Conservation (phyloP, 192 early-diverging fungal species). For the Backusella tuberculispora region DNA sequence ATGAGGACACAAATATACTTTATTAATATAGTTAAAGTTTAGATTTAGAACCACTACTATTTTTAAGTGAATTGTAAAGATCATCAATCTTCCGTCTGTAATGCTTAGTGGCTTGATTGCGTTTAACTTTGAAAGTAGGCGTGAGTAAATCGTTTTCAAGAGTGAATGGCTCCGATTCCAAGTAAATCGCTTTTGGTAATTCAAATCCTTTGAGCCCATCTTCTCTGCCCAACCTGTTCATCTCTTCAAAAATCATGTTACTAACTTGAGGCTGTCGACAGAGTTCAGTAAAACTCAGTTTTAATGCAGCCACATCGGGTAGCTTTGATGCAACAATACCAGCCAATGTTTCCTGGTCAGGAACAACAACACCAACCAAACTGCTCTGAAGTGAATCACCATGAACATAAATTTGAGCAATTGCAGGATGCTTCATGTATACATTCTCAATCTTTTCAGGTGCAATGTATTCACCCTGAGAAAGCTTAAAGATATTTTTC, state of each 20-base stretch:
- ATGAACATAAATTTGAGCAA: constrained; percentile 58
- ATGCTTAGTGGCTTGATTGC: constrained; percentile 69
- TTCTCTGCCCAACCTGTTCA: constrained; percentile 57
- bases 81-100: constrained; percentile 64
- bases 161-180: constrained; percentile 68
- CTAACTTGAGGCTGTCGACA: constrained; percentile 51
- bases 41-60: no score
- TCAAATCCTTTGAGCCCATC: constrained; percentile 73
- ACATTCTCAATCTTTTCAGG: constrained; percentile 90
- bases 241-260: constrained; percentile 44
- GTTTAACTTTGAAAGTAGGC: constrained; percentile 85
- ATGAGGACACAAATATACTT: no score
- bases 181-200: constrained; percentile 61
- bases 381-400: constrained; percentile 53
- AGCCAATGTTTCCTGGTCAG: constrained; percentile 55
- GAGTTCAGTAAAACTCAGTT: constrained; percentile 51
- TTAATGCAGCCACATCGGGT: constrained; percentile 29
- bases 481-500: constrained; percentile 83
- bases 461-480: constrained; percentile 71
- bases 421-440: constrained; percentile 43
- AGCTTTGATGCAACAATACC: constrained; percentile 46
- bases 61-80: constrained; percentile 57
- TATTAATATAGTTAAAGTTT: no score
- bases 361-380: constrained; percentile 57
- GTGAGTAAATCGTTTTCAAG: constrained; percentile 76